phyloP scores from a whole-genome alignment of 2,329 filamentous ascomycete species.

The Chrysoporthe austroafricana region DNA sequence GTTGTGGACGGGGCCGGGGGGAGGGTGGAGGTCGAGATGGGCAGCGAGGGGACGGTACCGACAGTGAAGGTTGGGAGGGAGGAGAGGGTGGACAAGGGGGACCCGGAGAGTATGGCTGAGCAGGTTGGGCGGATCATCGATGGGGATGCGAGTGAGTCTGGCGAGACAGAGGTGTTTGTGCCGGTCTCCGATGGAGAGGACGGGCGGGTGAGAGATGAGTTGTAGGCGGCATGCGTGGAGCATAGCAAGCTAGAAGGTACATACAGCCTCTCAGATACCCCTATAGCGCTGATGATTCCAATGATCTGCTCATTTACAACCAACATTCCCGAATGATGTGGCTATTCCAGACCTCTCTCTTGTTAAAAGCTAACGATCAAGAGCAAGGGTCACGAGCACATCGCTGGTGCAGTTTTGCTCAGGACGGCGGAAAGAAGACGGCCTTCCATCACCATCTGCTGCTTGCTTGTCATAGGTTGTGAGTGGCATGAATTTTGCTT shows the following conservation, averaged over 20 bases:
- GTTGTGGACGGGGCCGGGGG: conserved; percentile 31
- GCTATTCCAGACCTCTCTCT: too few species aligned
- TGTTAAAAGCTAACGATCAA: background rate
- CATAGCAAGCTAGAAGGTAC: background rate
- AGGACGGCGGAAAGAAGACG: background rate
- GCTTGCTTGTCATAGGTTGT: background rate
- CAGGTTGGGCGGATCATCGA: conserved; percentile 60
- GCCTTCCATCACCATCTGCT: background rate
- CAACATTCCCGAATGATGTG: too few species aligned
- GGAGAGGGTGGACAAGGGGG: conserved; percentile 33
- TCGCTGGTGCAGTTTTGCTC: background rate
- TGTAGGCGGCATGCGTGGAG: conserved; percentile 34
- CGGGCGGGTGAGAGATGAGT: conserved; percentile 44
- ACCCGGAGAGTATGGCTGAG: conserved; percentile 51
- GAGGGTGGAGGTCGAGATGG: conserved; percentile 34
- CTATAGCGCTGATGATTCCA: background rate
- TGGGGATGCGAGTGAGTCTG: conserved; percentile 23
- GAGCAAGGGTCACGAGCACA: background rate
- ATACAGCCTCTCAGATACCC: background rate
- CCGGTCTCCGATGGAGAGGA: conserved; percentile 32
- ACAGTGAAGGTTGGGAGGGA: conserved; percentile 51
- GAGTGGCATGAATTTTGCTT: background rate
- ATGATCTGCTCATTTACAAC: too few species aligned
- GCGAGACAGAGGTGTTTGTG: conserved; percentile 16
- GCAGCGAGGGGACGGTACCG: conserved; percentile 49